Base-by-base conservation (phyloP, 805 yeast genomes). In the Nakazawaea peltata region DNA sequence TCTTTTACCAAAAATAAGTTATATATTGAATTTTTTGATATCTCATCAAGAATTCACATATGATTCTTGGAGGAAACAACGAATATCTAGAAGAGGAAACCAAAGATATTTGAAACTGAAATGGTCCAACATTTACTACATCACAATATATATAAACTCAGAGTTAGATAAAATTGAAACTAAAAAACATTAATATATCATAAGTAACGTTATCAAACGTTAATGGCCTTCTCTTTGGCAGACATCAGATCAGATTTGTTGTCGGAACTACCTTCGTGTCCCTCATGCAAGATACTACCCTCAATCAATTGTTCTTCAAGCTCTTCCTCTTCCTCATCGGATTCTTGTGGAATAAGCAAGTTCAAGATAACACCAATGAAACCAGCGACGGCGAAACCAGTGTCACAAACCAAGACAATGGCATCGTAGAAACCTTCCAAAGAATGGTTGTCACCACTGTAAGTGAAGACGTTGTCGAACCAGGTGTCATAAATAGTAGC, bases 301-400 rank as follows among this genome's bases (percentile, higher is more conserved):
- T 37, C 44, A 13, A 42, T 41, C 19, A 41, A 28, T 29, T 42
- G 32, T 28, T 42, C 53, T 46, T 69, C 74, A 40, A 67, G 65
- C 33, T 61, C 62, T 32, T 56, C 67, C 49, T 69, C 76, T 23
- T 55, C 44, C 17, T 66, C 73, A 47, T 71, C 77, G 18, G 46
- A 43, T 26, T 69, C 67, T 48, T 69, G 75, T 9, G 76, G 75
- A 30, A 71, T 46, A 14, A 67, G 13, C 36, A 70, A 50, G 52
- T 71, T 71, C 27, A 72, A 53, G 19, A 71, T 56, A 21, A 71
- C 67, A 29, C 75, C 77, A 33, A 71, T 22, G 45, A 72, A 64
- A 12, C 78, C 78, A 18, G 77, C 58, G 32, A 71, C 59, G 14
- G 78, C 77, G 42, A 69, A 72, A 18, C 77, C 75, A 21, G 76